Evolutionary conservation across 352 stramenopile species (phyloP).

Genomic region (Saprolegnia parasitica): DNA sequence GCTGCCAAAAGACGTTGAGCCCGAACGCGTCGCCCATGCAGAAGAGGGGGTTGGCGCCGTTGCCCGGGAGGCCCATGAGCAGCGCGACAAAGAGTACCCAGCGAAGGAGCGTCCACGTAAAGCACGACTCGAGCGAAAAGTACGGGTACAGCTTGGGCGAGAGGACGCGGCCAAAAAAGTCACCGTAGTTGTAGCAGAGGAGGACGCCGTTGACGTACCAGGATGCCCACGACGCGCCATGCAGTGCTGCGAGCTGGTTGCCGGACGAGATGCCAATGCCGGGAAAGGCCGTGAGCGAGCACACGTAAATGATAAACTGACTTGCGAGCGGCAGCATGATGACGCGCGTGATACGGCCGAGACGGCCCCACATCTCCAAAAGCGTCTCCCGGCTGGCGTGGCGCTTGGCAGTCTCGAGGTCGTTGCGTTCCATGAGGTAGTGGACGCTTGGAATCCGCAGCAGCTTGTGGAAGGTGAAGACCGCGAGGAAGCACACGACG

Average conservation of each 20-base stretch:
- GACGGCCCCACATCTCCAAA: conserved; percentile 33
- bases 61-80: conserved; percentile 51
- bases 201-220: conserved; percentile 60
- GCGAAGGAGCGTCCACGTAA: conserved; percentile 40
- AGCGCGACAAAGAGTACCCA: conserved; percentile 47
- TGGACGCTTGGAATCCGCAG: conserved; percentile 40
- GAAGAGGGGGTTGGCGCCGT: conserved; percentile 1
- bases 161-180: conserved; percentile 52
- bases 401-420: conserved; percentile 32
- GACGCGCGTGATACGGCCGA: conserved; percentile 45
- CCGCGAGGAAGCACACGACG: conserved; percentile 42
- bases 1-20: conserved; percentile 23
- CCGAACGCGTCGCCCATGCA: background rate
- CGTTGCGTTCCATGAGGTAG: conserved; percentile 52
- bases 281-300: conserved; percentile 47
- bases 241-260: conserved; percentile 22
- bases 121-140: conserved; percentile 47
- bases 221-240: conserved; percentile 9
- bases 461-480: conserved; percentile 45
- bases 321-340: conserved; percentile 46
- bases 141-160: conserved; percentile 51
- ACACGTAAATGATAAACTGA: conserved; percentile 56
- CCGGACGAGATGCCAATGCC: conserved; percentile 48
- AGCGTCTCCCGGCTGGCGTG: conserved; percentile 33
- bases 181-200: conserved; percentile 56